A percentile compares a stretch with the other conserved stretches of the same genome.
These are phyloP conservation scores for Tausonia pullulans DNA, from an alignment of 1,284 basidiomycete species.

Conservation along the genomic window DNA sequence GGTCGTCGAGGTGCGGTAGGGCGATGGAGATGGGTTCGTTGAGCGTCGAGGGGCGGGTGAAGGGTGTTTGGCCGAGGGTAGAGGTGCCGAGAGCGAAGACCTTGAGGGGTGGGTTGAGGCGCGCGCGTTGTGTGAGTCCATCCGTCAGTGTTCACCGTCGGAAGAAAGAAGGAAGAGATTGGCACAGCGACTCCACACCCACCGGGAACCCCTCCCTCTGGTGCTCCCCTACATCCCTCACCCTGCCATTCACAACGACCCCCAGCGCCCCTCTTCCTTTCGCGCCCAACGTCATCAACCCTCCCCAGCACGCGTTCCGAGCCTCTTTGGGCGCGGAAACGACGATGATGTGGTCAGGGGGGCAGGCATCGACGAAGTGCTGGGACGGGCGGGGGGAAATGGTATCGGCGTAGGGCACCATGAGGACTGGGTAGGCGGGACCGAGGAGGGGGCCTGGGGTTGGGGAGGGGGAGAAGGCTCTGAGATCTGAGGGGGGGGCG, in stretches of 20 bases:
- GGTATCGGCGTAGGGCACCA: not conserved
- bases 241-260: conserved; percentile 12
- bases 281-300: conserved; percentile 14
- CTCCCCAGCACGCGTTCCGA: conserved; percentile 9
- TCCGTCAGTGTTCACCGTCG: not conserved
- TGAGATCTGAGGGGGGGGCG: not conserved
- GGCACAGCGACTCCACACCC: not conserved
- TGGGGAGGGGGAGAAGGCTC: not conserved
- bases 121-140: no score
- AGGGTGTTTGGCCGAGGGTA: conserved; percentile 10
- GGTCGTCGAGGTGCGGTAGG: not conserved
- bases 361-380: conserved; percentile 12
- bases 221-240: conserved; percentile 11
- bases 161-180: no score
- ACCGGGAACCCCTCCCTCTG: conserved; percentile 8
- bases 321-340: not conserved
- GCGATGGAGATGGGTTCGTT: conserved; percentile 3
- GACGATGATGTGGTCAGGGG: conserved; percentile 4
- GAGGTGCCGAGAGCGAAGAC: conserved; percentile 3
- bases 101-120: not conserved
- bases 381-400: not conserved
- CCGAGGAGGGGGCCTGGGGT: not conserved
- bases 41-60: conserved; percentile 4
- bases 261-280: not conserved
- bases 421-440: conserved; percentile 1